phyloP scores from a whole-genome alignment of 2,329 filamentous ascomycete genomes.

The Alternaria sp. region DNA sequence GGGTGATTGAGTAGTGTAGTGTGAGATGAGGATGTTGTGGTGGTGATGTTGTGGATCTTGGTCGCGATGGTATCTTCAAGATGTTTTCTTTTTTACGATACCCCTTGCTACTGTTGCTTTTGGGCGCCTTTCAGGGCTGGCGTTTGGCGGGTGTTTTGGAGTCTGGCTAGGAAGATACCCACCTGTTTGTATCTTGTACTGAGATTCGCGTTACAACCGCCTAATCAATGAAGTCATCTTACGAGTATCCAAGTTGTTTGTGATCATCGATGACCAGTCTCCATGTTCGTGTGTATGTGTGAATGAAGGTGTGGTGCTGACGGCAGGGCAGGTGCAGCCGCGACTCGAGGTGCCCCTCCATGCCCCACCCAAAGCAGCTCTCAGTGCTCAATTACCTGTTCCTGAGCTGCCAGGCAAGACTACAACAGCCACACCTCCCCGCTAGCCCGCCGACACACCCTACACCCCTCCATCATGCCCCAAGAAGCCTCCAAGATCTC shows the following conservation, averaged over 20 bases:
- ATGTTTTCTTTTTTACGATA: background rate
- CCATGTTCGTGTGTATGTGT: background rate
- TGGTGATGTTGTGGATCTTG: background rate
- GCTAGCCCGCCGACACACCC: constrained; percentile 20
- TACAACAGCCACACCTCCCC: constrained; percentile 16
- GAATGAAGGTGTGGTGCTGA: background rate
- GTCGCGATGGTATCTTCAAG: background rate
- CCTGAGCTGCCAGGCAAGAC: constrained; percentile 8
- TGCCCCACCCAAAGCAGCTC: constrained; percentile 15
- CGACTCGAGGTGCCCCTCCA: background rate
- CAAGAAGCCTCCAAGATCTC: constrained; percentile 67
- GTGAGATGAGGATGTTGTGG: background rate
- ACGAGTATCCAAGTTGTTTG: background rate
- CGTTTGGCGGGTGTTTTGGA: background rate
- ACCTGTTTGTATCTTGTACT: background rate
- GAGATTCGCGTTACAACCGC: background rate
- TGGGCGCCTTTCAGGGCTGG: background rate
- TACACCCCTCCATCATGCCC: constrained; percentile 32
- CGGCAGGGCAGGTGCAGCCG: background rate
- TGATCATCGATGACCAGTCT: background rate
- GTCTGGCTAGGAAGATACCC: background rate
- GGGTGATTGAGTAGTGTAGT: background rate
- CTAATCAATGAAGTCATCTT: background rate
- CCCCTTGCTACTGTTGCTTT: background rate
- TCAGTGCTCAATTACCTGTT: constrained; percentile 16